Evolutionary conservation across 73 alveolate species (phyloP).

Genomic region (Stentor roeselii): DNA sequence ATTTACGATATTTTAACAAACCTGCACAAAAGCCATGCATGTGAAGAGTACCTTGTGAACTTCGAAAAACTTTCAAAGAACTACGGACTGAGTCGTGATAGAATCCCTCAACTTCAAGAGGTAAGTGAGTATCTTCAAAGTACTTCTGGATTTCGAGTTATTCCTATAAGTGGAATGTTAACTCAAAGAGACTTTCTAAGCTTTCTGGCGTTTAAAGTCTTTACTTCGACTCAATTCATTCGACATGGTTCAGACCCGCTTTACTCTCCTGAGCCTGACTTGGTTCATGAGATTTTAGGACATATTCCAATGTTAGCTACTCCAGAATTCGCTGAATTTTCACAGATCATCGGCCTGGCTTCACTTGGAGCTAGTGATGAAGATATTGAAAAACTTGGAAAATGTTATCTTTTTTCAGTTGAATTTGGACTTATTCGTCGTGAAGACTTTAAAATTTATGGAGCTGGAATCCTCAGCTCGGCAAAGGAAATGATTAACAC

Average conservation of each 20-base stretch:
- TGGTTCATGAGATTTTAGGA: slow-evolving; percentile 80
- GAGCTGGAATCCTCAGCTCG: slow-evolving; percentile 81
- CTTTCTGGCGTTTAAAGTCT: slow-evolving; percentile 74
- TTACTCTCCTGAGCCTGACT: slow-evolving; percentile 91
- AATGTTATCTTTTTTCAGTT: slow-evolving; percentile 75
- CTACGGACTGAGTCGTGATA: slow-evolving; percentile 40
- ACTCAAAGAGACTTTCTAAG: slow-evolving; percentile 78
- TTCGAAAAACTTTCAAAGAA: slow-evolving; percentile 43
- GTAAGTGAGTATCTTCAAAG: slow-evolving; percentile 52
- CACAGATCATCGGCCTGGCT: slow-evolving; percentile 77
- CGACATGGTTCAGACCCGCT: slow-evolving; percentile 74
- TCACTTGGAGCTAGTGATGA: slow-evolving; percentile 79
- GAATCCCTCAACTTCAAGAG: slow-evolving; percentile 71
- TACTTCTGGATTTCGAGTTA: slow-evolving; percentile 64
- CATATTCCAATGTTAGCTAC: slow-evolving; percentile 88
- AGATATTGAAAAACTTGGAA: slow-evolving; percentile 64
- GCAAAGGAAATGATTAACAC: slow-evolving; percentile 68
- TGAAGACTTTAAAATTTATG: slow-evolving; percentile 70
- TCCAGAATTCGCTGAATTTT: slow-evolving; percentile 77
- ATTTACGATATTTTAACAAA: slow-evolving; percentile 40
- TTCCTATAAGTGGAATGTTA: slow-evolving; percentile 81
- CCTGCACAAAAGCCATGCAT: slow-evolving; percentile 40
- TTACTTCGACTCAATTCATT: slow-evolving; percentile 42
- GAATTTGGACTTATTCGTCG: slow-evolving; percentile 38
- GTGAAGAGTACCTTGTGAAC: slow-evolving; percentile 43